phyloP scores from a whole-genome alignment of 2,329 filamentous ascomycete species.

The Paraconiothyrium sp. region DNA sequence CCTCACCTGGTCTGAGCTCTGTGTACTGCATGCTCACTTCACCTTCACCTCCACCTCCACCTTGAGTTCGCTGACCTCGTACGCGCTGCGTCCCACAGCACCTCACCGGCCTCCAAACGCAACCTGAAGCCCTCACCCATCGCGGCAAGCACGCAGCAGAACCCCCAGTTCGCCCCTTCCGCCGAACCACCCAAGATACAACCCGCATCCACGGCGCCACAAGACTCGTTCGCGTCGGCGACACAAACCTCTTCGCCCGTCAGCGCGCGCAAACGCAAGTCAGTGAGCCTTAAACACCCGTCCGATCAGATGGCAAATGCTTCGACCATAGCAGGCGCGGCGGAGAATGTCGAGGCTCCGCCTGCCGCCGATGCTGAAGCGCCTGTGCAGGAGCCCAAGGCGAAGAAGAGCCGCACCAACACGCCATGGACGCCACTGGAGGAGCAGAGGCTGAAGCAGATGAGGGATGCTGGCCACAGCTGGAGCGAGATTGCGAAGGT shows the following conservation, averaged over 20 bases:
- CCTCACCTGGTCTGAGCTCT: slow-evolving; percentile 17
- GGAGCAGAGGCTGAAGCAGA: slow-evolving; percentile 89
- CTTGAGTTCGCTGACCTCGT: slow-evolving; percentile 42
- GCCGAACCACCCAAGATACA: slow-evolving; percentile 40
- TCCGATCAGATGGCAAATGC: slow-evolving; percentile 37
- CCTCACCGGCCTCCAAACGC: slow-evolving; percentile 54
- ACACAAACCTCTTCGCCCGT: slow-evolving; percentile 33
- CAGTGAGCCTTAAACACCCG: slow-evolving; percentile 36
- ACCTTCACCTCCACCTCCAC: slow-evolving; percentile 17
- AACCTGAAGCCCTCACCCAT: slow-evolving; percentile 54
- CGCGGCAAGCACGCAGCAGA: slow-evolving; percentile 43
- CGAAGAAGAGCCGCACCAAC: slow-evolving; percentile 97
- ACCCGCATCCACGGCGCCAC: slow-evolving; percentile 40
- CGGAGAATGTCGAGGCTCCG: slow-evolving; percentile 35
- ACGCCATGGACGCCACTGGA: slow-evolving; percentile 97
- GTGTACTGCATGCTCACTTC: slow-evolving; percentile 17
- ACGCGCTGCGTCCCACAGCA: slow-evolving; percentile 43
- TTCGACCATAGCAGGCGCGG: slow-evolving; percentile 26
- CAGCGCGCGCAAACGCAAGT: slow-evolving; percentile 47
- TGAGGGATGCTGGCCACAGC: slow-evolving; percentile 91
- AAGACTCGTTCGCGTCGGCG: slow-evolving; percentile 33
- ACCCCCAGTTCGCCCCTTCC: slow-evolving; percentile 30
- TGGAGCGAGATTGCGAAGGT: slow-evolving; percentile 99
- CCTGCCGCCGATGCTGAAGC: slow-evolving; percentile 34
- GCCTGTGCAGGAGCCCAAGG: slow-evolving; percentile 50